Percentiles rank a stretch among this genome's conserved stretches.
These are phyloP conservation scores for Candida dubliniensis DNA, from an alignment of 1,139 yeast species.

Conservation along the genomic window DNA sequence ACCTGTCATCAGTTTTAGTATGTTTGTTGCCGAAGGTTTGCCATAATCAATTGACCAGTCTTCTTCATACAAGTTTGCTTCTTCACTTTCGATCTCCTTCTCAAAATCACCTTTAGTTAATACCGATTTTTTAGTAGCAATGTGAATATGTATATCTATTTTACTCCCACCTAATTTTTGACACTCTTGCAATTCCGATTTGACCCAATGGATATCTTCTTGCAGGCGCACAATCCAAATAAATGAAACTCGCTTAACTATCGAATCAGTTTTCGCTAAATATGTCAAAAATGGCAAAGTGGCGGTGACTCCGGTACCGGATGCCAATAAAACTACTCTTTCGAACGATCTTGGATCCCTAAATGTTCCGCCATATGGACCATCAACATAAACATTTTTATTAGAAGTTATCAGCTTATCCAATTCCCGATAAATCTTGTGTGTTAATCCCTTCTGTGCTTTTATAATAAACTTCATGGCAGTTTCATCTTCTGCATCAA, in stretches of 20 bases:
- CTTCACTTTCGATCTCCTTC: slow-evolving; percentile 13
- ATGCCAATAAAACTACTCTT: slow-evolving; percentile 41
- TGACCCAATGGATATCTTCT: slow-evolving; percentile 47
- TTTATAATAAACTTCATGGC: slow-evolving; percentile 50
- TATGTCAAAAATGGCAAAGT: slow-evolving; percentile 47
- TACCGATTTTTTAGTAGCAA: slow-evolving; percentile 13
- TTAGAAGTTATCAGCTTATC: slow-evolving; percentile 22
- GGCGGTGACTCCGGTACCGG: slow-evolving; percentile 61
- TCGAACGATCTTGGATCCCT: slow-evolving; percentile 54
- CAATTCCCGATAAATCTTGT: slow-evolving; percentile 26
- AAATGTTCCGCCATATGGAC: slow-evolving; percentile 63
- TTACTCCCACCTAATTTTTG: slow-evolving; percentile 23
- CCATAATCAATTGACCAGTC: slow-evolving; percentile 21
- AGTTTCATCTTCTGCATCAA: slow-evolving; percentile 21
- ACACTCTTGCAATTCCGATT: slow-evolving; percentile 37
- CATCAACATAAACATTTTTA: slow-evolving; percentile 51
- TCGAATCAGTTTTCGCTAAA: slow-evolving; percentile 16
- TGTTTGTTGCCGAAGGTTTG: slow-evolving; percentile 35
- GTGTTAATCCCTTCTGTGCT: slow-evolving; percentile 55
- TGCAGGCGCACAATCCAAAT: slow-evolving; percentile 48
- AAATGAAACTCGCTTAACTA: slow-evolving; percentile 36
- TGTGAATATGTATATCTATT: slow-evolving; percentile 30
- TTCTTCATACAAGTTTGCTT: slow-evolving; percentile 1
- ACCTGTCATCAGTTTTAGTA: slow-evolving; percentile 20
- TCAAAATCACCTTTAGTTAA: slow-evolving; percentile 12